phyloP scores from a whole-genome alignment of 768 basidiomycete genomes.

The Termitomyces sp. region DNA sequence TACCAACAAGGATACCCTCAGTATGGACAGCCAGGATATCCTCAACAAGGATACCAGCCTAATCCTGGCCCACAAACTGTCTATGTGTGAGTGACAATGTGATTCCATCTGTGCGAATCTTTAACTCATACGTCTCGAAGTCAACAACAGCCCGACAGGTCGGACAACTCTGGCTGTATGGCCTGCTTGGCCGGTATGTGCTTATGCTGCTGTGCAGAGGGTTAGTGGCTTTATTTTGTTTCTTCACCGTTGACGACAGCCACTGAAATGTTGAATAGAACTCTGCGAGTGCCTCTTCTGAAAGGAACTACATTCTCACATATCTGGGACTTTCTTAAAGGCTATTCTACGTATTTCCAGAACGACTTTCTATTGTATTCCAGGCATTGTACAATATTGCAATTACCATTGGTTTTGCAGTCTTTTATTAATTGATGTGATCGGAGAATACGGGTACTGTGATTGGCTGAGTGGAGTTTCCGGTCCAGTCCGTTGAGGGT shows the following conservation, averaged over 20 bases:
- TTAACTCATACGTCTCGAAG: slow-evolving; percentile 12
- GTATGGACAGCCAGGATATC: slow-evolving; percentile 32
- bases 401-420: background rate
- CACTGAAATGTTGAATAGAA: slow-evolving; percentile 37
- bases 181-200: slow-evolving; percentile 65
- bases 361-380: slow-evolving; percentile 4
- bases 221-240: slow-evolving; percentile 25
- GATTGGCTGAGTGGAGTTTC: slow-evolving; percentile 34
- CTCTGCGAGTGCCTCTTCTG: slow-evolving; percentile 68
- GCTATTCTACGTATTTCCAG: slow-evolving; percentile 2
- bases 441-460: slow-evolving; percentile 18
- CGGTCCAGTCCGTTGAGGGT: slow-evolving; percentile 45
- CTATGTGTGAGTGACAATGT: slow-evolving; percentile 55
- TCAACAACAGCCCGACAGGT: slow-evolving; percentile 54
- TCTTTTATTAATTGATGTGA: background rate
- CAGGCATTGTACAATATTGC: background rate
- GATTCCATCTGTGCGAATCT: background rate
- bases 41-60: slow-evolving; percentile 52
- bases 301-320: background rate
- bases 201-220: slow-evolving; percentile 74
- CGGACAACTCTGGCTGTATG: slow-evolving; percentile 42
- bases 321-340: slow-evolving; percentile 1
- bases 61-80: slow-evolving; percentile 68
- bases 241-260: background rate
- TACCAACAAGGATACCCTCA: slow-evolving; percentile 47